Evolutionary conservation across 768 basidiomycete genomes (phyloP), one percentile per base, ranked within the genome.

Genomic region (Boletus rex-veris): DNA sequence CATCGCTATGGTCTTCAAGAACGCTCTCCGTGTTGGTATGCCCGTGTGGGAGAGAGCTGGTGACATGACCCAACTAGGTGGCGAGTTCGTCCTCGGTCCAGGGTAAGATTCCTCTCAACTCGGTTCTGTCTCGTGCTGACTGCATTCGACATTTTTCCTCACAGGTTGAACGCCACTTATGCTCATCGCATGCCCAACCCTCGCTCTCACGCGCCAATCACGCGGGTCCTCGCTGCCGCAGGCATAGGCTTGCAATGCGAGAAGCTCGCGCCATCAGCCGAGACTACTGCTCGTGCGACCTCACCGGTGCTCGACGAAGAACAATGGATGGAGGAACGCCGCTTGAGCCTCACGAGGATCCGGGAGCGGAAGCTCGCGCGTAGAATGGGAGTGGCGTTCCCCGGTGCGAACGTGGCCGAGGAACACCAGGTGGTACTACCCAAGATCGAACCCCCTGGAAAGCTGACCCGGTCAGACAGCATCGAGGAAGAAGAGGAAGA

Each of bases 161-260:
- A 28, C 57, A 87, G 90, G 8, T 67, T 88, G 58, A 77, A 74
- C 10, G 89, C 86, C 59, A 71, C 78, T 7, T 96, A 81, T 64
- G 87, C 90, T 0, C 92, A 94, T 72, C 84, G 92, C 7, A 97
- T 97, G 93, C 84, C 80, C 43, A 83, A 74, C 14, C 76, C 89
- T 2, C 80, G 84, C 41, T 82, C 81, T 5, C 93, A 97, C 60
- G 83, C 84, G 0, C 83, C 89, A 1, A 85, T 96, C 48, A 67
- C 75, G 46, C 80, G 81, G 31, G 82, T 92, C 16, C 79, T 93
- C 37, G 72, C 77, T 35, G 81, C 81, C 4, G 86, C 90, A 0
- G 84, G 85, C 1, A 67, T 77, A 11, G 55, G 62, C 6, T 30
- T 72, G 42, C 42, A 54, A 10, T 62, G 63, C 4, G 71, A 72